Conservation (phyloP, 2,329 filamentous ascomycete species). For the Lasiodiplodia hormozganensis region DNA sequence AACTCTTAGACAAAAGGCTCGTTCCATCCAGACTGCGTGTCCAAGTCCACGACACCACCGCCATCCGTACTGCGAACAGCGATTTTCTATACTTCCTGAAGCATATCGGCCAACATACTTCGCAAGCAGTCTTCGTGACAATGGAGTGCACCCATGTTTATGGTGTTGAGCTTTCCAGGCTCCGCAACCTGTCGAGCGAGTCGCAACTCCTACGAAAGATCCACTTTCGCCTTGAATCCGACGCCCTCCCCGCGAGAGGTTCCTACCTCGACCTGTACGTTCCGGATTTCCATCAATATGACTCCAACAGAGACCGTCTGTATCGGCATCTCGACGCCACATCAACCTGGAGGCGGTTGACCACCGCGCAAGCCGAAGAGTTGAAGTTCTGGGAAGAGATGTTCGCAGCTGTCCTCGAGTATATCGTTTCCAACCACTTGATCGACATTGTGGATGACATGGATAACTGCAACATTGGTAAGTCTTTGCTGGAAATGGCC, state of each 20-base stretch:
- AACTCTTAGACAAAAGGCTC: neutral
- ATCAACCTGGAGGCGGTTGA: constrained; percentile 46
- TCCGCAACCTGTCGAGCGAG: constrained; percentile 7
- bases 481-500: neutral
- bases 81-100: constrained; percentile 2
- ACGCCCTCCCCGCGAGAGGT: constrained; percentile 8
- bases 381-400: constrained; percentile 42
- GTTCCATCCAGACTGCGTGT: neutral
- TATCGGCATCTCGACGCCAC: constrained; percentile 43
- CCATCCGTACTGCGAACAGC: constrained; percentile 11
- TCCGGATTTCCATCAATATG: constrained; percentile 17
- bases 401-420: constrained; percentile 36
- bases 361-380: constrained; percentile 39
- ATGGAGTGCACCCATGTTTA: constrained; percentile 24
- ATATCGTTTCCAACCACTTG: constrained; percentile 34
- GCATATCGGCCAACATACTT: constrained; percentile 17
- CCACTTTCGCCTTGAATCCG: constrained; percentile 19
- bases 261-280: constrained; percentile 25
- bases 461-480: constrained; percentile 12
- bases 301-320: neutral
- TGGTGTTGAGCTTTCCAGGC: constrained; percentile 26
- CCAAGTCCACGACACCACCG: neutral
- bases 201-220: constrained; percentile 9
- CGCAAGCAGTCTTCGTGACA: neutral
- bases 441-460: constrained; percentile 31